Conservation (phyloP, 1,139 yeast species). For the Nakaseomyces nivariensis region DNA sequence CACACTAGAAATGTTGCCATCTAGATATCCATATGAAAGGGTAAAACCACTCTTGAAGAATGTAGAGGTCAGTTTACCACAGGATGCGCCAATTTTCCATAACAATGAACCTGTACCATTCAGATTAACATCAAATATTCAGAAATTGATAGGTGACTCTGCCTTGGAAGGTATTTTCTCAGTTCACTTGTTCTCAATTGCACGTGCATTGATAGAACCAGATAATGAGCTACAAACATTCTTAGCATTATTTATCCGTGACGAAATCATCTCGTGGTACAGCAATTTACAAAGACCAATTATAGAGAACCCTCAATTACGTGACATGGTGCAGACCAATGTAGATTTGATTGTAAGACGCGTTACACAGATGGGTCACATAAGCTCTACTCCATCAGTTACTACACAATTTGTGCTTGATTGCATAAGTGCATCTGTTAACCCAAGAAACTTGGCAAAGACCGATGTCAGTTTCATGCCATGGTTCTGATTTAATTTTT, state of each 20-base stretch:
- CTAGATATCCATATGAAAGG: constrained; percentile 38
- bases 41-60: constrained; percentile 39
- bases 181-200: constrained; percentile 74
- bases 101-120: constrained; percentile 95
- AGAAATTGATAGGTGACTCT: constrained; percentile 85
- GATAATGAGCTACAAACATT: constrained; percentile 84
- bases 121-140: constrained; percentile 92
- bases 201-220: constrained; percentile 82
- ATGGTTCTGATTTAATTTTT: constrained; percentile 37
- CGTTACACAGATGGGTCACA: constrained; percentile 64
- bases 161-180: constrained; percentile 87
- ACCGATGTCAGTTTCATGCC: constrained; percentile 97
- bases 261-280: constrained; percentile 91
- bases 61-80: constrained; percentile 43
- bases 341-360: constrained; percentile 76
- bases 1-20: constrained; percentile 94
- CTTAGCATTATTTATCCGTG: constrained; percentile 84
- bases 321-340: constrained; percentile 81
- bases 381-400: constrained; percentile 62
- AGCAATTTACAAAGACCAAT: constrained; percentile 60
- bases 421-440: constrained; percentile 88
- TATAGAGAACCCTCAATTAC: constrained; percentile 60
- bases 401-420: constrained; percentile 93
- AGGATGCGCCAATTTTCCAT: constrained; percentile 80
- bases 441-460: constrained; percentile 86